Evolutionary conservation across 208 protist genomes (phyloP).

Genomic region (Hexamita inflata): DNA sequence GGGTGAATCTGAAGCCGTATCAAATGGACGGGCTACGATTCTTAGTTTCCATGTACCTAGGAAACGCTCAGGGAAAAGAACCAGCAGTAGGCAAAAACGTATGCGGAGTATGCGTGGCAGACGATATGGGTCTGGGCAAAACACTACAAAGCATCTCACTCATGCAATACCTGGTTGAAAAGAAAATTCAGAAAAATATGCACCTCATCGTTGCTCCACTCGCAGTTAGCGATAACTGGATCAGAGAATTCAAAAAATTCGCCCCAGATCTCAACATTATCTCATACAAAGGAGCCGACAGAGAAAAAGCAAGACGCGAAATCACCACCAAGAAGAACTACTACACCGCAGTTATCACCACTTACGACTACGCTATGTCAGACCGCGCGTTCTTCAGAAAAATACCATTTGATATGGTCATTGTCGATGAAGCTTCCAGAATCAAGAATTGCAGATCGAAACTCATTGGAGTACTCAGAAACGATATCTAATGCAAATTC

Average conservation of each 20-base stretch:
- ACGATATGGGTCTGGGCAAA: conserved; percentile 25
- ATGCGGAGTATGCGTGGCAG: neutral
- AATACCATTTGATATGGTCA: conserved; percentile 3
- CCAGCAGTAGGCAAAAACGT: neutral
- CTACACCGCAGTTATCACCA: neutral
- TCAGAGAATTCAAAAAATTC: neutral
- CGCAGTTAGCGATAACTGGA: conserved; percentile 6
- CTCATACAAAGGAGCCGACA: conserved; percentile 3
- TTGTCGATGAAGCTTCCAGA: conserved; percentile 23
- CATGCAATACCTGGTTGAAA: conserved; percentile 1
- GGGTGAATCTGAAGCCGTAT: neutral
- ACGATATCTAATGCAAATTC: conserved; percentile 12
- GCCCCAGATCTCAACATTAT: neutral
- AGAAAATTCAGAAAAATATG: neutral
- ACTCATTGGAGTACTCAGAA: conserved; percentile 9
- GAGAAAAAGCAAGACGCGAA: neutral
- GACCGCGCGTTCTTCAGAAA: conserved; percentile 11
- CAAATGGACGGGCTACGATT: neutral
- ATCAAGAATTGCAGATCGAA: neutral
- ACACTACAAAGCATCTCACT: neutral
- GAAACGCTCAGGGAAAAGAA: neutral
- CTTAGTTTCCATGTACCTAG: neutral
- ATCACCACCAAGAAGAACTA: neutral
- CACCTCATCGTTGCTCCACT: conserved; percentile 19
- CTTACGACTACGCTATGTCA: conserved; percentile 9